Percentiles rank a stretch among this genome's conserved stretches.
Evolutionary conservation across 2,329 filamentous ascomycete species (phyloP).

Genomic region (Penicillium sp.): DNA sequence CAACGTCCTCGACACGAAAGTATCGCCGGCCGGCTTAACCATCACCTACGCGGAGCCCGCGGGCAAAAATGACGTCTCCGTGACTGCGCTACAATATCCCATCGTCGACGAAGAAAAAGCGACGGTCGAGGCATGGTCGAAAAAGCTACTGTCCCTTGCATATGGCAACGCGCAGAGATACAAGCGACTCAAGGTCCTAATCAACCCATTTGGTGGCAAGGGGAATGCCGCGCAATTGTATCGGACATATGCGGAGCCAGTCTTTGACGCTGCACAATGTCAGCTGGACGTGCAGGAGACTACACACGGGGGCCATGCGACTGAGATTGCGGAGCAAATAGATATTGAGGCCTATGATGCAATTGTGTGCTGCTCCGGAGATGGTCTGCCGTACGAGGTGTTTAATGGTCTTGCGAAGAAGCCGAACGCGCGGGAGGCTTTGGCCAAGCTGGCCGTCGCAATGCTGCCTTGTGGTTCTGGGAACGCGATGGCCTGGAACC

Average conservation of each 20-base stretch:
- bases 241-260: conserved; percentile 74
- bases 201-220: conserved; percentile 90
- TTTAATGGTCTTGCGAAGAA: conserved; percentile 89
- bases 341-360: conserved; percentile 84
- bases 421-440: conserved; percentile 72
- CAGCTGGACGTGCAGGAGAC: conserved; percentile 75
- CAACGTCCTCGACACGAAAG: conserved; percentile 81
- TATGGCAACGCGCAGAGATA: conserved; percentile 71
- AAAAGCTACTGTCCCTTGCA: conserved; percentile 68
- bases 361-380: conserved; percentile 86
- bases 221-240: conserved; percentile 77
- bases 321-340: conserved; percentile 74
- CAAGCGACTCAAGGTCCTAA: conserved; percentile 82
- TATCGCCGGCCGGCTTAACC: conserved; percentile 63
- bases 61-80: conserved; percentile 64
- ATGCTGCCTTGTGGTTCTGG: conserved; percentile 92
- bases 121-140: conserved; percentile 65
- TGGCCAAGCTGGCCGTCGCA: conserved; percentile 78
- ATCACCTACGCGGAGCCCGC: conserved; percentile 73
- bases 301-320: conserved; percentile 73
- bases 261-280: conserved; percentile 83
- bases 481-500: conserved; percentile 90
- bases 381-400: conserved; percentile 89
- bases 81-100: conserved; percentile 65
- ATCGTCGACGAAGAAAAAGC: conserved; percentile 58